phyloP scores from a whole-genome alignment of 2,329 filamentous ascomycete genomes.

The Paraphaeosphaeria sporulosa region DNA sequence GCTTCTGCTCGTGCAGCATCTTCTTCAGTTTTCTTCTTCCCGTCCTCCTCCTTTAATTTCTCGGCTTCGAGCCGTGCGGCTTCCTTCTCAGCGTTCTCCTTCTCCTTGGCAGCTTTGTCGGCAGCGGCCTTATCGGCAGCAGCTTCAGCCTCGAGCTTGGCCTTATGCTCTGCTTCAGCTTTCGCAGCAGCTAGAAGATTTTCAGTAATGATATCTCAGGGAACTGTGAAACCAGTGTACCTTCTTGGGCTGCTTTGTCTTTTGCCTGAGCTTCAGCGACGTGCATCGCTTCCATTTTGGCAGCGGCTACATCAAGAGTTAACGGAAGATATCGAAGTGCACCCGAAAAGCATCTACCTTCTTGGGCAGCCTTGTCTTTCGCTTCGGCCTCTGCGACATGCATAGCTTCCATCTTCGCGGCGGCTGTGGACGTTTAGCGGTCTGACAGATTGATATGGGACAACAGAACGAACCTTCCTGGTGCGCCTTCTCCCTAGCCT shows the following conservation, averaged over 20 bases:
- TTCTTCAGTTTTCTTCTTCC: too few species aligned
- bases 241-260: constrained; percentile 20
- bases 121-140: constrained; percentile 15
- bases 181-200: constrained; percentile 20
- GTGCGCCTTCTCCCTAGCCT: constrained; percentile 20
- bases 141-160: constrained; percentile 21
- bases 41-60: too few species aligned
- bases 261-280: constrained; percentile 19
- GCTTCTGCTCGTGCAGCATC: too few species aligned
- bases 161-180: constrained; percentile 26
- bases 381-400: constrained; percentile 20
- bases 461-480: constrained; percentile 15
- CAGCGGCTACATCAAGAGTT: constrained; percentile 11
- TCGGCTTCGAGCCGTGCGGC: too few species aligned
- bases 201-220: background rate
- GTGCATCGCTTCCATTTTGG: constrained; percentile 30
- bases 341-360: background rate
- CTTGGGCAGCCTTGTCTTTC: constrained; percentile 15
- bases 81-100: constrained; percentile 11
- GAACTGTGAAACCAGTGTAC: background rate
- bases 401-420: constrained; percentile 25
- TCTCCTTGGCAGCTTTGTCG: constrained; percentile 13
- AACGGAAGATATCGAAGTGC: background rate
- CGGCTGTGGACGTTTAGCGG: background rate
- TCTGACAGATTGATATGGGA: background rate